Evolutionary conservation across 2,329 filamentous ascomycete genomes (phyloP), one percentile per base, ranked within the genome.

Genomic region (Neofusicoccum parvum): DNA sequence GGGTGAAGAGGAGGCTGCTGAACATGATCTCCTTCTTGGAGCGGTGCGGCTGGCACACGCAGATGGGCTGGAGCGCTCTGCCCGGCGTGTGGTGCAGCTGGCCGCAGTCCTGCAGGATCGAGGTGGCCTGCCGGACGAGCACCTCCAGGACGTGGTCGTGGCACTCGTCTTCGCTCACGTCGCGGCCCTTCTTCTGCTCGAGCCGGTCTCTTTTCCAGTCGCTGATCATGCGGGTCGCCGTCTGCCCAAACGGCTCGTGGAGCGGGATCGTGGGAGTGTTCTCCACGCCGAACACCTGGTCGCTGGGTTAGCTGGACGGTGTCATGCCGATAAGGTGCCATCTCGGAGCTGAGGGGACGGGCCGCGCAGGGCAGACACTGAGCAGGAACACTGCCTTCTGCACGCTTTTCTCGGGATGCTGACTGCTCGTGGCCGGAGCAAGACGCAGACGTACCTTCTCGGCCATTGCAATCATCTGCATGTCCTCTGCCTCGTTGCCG

Each of bases 11-110:
- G 64, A 78, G 75, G 12, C 74, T 70, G 5, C 74, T 76, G 56
- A 79, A 79, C 76, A 79, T 77, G 53, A 79, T 75, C 5, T 73
- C 76, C 59, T 79, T 79, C 66, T 79, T 79, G 70, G 76, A 75
- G 67, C 74, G 68, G 62, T 79, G 77, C 2, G 75, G 76, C 66
- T 79, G 76, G 36, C 70, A 72, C 14, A 79, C 66, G 62, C 75
- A 78, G 23, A 78, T 67, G n/a, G 65, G 27, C 27, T 32, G 5
- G 27, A 32, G 27, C 0, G 27, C 64, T 12, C 66, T 71, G 34
- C 17, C 10, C 11, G 73, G 45, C 1, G 62, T 56, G 39, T 27
- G 34, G 36, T 62, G 3, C 14, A 46, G 62, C 7, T 65, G 45
- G 15, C 39, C 39, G 39, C 3, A 20, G 1, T 58, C 53, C 2